phyloP scores from a whole-genome alignment of 208 protist genomes.

The Trypanosoma boissoni region DNA sequence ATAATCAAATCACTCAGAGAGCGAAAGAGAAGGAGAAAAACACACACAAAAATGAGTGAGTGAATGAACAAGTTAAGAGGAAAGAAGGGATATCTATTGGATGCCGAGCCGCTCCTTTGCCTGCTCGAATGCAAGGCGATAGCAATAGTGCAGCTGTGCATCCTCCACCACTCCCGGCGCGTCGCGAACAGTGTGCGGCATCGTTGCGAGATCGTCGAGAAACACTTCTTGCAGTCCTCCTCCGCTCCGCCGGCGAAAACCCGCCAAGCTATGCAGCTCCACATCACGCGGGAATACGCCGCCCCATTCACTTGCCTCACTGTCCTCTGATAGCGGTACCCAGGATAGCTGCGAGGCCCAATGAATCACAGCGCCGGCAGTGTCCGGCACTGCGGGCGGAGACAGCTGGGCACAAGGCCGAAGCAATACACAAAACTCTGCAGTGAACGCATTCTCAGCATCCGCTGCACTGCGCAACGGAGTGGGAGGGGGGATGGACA shows the following conservation, averaged over 20 bases:
- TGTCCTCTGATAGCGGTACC: not conserved
- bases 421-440: no score
- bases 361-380: not conserved
- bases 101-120: constrained; percentile 10
- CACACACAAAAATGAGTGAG: not conserved
- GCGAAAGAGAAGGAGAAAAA: constrained; percentile 14
- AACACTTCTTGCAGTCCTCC: constrained; percentile 13
- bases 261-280: constrained; percentile 18
- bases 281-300: constrained; percentile 19
- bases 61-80: not conserved
- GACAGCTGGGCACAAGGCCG: no score
- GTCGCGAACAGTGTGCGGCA: constrained; percentile 11
- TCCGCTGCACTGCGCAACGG: no score
- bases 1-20: constrained; percentile 17
- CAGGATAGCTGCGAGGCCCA: not conserved
- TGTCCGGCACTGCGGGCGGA: no score
- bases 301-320: not conserved
- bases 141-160: constrained; percentile 21
- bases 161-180: constrained; percentile 12
- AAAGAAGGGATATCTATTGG: no score
- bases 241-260: constrained; percentile 5
- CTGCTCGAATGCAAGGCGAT: constrained; percentile 16
- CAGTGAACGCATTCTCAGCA: no score
- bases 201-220: constrained; percentile 16
- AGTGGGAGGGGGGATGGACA: no score